A percentile compares a stretch with the other conserved stretches of the same genome.
phyloP scores from a whole-genome alignment of 331 rosid species.

The Malus hybrid region DNA sequence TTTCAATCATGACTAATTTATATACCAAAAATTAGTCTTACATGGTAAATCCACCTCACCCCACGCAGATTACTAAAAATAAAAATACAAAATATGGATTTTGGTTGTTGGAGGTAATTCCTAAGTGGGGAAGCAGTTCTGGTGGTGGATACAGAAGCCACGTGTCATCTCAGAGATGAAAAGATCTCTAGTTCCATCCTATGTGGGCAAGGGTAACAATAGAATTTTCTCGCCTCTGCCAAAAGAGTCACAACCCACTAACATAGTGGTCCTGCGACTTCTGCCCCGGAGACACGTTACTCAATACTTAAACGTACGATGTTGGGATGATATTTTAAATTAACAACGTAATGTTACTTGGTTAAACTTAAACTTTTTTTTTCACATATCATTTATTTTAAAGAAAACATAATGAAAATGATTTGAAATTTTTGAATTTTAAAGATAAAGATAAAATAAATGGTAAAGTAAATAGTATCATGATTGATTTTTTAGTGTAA shows the following conservation, averaged over 20 bases:
- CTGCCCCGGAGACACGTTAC: neutral
- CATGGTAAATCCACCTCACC: too few species aligned
- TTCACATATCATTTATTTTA: too few species aligned
- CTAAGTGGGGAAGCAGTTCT: neutral
- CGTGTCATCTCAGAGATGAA: neutral
- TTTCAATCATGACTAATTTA: neutral
- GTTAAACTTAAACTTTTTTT: too few species aligned
- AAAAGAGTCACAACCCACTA: neutral
- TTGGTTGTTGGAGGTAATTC: neutral
- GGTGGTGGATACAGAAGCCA: neutral
- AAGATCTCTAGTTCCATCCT: neutral
- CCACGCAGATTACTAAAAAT: too few species aligned
- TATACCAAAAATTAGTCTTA: neutral
- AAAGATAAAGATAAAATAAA: too few species aligned
- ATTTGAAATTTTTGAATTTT: too few species aligned
- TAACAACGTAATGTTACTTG: too few species aligned
- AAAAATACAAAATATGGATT: neutral
- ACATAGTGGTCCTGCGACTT: neutral
- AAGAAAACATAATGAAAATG: too few species aligned
- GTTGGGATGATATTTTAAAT: too few species aligned
- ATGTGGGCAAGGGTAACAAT: neutral
- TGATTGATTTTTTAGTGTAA: too few species aligned
- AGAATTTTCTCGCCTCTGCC: neutral
- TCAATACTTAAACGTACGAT: fast-evolving
- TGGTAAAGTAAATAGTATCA: too few species aligned